These are phyloP conservation scores for Antitrichia curtipendula DNA, from an alignment of 225 moss, liverwort and hornwort genomes.

Conservation along the genomic window DNA sequence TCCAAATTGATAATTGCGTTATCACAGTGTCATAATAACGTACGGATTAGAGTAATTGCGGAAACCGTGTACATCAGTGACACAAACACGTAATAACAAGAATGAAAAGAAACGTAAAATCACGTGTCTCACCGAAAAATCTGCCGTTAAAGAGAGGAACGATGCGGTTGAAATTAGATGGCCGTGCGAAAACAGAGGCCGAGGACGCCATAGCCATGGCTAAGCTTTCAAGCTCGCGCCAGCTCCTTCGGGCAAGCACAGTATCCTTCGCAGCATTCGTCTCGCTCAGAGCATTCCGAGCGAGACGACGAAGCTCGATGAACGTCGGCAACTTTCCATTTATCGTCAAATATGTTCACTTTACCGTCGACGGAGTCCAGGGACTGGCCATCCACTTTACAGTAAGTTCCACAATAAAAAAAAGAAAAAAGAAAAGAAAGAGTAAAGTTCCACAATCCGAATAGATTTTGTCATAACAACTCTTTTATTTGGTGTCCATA, in stretches of 20 bases:
- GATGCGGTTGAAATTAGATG: not conserved
- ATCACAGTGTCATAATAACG: not conserved
- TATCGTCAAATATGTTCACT: not conserved
- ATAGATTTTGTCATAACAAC: not conserved
- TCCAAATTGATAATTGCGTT: not conserved
- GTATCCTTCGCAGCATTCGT: not conserved
- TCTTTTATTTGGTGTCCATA: not conserved
- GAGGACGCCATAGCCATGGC: slow-evolving; percentile 20
- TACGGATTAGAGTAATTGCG: not conserved
- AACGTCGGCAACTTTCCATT: not conserved
- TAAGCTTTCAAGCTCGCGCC: not conserved
- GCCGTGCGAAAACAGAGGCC: not conserved
- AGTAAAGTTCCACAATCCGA: too few relatives aligned
- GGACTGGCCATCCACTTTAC: not conserved
- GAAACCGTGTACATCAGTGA: not conserved
- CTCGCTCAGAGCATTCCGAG: too few relatives aligned
- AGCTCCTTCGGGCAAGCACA: not conserved
- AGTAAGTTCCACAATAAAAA: too few relatives aligned
- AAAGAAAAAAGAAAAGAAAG: too few relatives aligned
- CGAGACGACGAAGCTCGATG: not conserved
- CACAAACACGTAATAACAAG: not conserved
- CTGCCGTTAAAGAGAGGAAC: not conserved
- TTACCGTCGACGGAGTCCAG: not conserved
- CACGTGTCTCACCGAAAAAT: not conserved
- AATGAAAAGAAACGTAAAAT: not conserved